Conservation (phyloP, 176 grass and related monocot genomes). For the Zizania latifolia region DNA sequence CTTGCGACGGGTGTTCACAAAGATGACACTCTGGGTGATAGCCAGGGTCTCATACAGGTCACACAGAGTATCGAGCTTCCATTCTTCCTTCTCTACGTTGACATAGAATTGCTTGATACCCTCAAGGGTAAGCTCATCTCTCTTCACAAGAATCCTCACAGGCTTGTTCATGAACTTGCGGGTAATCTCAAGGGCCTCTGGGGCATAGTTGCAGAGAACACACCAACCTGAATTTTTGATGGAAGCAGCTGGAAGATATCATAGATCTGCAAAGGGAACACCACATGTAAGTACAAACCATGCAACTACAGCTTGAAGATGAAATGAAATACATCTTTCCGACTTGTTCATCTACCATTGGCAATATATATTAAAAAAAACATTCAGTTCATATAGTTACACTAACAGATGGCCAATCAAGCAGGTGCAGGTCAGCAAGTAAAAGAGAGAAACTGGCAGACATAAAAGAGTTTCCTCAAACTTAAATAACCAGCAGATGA, state of each 20-base stretch:
- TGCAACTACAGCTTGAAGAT: not conserved
- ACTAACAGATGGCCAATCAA: not conserved
- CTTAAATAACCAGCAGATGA: not conserved
- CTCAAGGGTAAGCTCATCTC: constrained; percentile 75
- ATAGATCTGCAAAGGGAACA: constrained; percentile 50
- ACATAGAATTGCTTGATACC: constrained; percentile 85
- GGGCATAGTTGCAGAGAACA: constrained; percentile 93
- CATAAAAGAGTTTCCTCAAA: not conserved
- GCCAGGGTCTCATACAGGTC: constrained; percentile 69
- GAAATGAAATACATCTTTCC: not conserved
- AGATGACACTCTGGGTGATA: constrained; percentile 83
- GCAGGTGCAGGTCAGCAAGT: not conserved
- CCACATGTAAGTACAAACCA: not conserved
- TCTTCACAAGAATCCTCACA: constrained; percentile 75
- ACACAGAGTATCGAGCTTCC: constrained; percentile 79
- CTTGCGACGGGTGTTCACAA: constrained; percentile 80
- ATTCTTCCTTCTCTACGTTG: constrained; percentile 68
- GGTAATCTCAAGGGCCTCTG: constrained; percentile 70
- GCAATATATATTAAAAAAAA: not conserved
- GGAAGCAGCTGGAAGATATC: constrained; percentile 83
- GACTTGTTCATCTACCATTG: not conserved
- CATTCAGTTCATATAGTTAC: not conserved
- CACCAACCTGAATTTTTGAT: constrained; percentile 64
- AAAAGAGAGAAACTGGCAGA: not conserved
- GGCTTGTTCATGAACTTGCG: constrained; percentile 82